A percentile compares a stretch with the other conserved stretches of the same genome.
Conservation (phyloP, 768 basidiomycete genomes). For the Myochromella boudieri region DNA sequence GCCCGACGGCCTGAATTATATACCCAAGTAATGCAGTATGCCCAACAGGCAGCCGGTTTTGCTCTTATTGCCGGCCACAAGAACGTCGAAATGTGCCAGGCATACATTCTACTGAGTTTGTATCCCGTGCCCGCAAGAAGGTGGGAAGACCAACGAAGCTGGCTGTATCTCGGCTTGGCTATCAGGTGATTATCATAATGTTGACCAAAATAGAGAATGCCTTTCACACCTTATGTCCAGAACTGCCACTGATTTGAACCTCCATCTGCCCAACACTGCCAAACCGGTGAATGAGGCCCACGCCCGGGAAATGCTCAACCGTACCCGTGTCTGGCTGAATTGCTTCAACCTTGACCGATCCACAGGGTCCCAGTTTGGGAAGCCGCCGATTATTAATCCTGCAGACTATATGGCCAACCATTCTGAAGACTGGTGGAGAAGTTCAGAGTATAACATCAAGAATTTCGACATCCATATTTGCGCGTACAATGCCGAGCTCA, state of each 20-base stretch:
- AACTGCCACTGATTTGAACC: conserved; percentile 85
- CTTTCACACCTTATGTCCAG: conserved; percentile 35
- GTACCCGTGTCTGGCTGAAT: conserved; percentile 87
- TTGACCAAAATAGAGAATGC: neutral
- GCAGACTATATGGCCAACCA: conserved; percentile 75
- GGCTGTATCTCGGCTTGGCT: conserved; percentile 87
- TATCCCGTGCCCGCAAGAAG: conserved; percentile 72
- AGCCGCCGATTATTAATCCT: conserved; percentile 76
- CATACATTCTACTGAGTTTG: conserved; percentile 78
- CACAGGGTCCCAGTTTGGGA: conserved; percentile 86
- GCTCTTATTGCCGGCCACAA: conserved; percentile 76
- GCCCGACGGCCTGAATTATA: conserved; percentile 70
- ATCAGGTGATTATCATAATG: conserved; percentile 56
- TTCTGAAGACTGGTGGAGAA: conserved; percentile 69
- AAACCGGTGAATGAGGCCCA: conserved; percentile 79
- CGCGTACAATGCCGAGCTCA: conserved; percentile 74
- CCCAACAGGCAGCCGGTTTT: conserved; percentile 74
- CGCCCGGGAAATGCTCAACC: conserved; percentile 84
- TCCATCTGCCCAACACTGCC: conserved; percentile 74
- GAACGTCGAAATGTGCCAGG: conserved; percentile 82
- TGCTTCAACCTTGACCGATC: conserved; percentile 92
- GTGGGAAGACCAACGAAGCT: conserved; percentile 90
- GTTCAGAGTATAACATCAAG: conserved; percentile 64
- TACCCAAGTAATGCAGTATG: conserved; percentile 67
- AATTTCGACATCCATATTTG: conserved; percentile 82